A percentile compares a stretch with the other conserved stretches of the same genome.
These are phyloP conservation scores for Neonectria magnoliae DNA, from an alignment of 2,329 filamentous ascomycete genomes.

Conservation along the genomic window DNA sequence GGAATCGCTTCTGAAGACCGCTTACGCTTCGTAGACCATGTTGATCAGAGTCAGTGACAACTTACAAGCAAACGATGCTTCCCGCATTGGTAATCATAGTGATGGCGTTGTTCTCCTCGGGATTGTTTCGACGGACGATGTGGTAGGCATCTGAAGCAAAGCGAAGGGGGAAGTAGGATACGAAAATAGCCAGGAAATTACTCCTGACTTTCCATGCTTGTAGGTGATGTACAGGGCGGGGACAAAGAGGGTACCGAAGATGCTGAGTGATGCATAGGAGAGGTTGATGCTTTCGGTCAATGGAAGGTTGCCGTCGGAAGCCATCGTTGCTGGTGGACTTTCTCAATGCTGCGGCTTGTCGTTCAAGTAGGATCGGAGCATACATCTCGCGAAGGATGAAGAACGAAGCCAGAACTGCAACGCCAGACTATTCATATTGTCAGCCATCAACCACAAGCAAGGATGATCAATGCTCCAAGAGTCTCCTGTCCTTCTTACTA, in stretches of 20 bases:
- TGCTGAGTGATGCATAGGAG: constrained; percentile 36
- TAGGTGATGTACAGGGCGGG: constrained; percentile 36
- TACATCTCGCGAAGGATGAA: constrained; percentile 59
- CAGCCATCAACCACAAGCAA: not conserved
- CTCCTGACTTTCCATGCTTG: constrained; percentile 44
- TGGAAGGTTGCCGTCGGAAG: constrained; percentile 1
- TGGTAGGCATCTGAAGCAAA: constrained; percentile 41
- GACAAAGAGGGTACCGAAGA: constrained; percentile 34
- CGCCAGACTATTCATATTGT: constrained; percentile 8
- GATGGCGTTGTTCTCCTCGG: constrained; percentile 34
- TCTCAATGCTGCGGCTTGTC: constrained; percentile 65
- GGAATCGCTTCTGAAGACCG: not conserved
- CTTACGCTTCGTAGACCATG: constrained; percentile 43
- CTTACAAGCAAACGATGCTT: constrained; percentile 42
- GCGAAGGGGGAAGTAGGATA: constrained; percentile 36
- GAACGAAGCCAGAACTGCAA: not conserved
- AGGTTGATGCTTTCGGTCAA: constrained; percentile 18
- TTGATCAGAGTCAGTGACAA: constrained; percentile 39
- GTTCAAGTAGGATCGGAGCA: constrained; percentile 63
- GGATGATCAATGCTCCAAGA: not conserved
- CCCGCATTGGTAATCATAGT: constrained; percentile 42
- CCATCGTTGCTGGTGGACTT: constrained; percentile 51
- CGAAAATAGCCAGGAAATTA: constrained; percentile 45
- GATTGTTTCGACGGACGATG: constrained; percentile 33
- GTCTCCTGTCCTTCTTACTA: constrained; percentile 5